Conservation (phyloP, 768 basidiomycete genomes). For the Russula lepida region DNA sequence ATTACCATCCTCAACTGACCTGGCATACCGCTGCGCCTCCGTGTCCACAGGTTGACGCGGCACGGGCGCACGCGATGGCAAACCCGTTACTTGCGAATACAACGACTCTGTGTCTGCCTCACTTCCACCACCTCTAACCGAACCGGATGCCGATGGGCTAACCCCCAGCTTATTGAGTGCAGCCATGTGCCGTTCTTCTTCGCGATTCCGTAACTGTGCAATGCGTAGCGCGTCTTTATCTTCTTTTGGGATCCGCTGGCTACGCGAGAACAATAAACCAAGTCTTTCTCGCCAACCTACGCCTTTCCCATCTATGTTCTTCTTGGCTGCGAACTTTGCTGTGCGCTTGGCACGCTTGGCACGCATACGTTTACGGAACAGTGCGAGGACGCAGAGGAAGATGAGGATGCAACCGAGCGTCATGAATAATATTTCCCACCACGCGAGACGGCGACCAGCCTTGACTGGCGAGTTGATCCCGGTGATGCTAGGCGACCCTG, state of each 20-base stretch:
- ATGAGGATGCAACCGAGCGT: constrained; percentile 73
- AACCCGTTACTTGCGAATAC: constrained; percentile 63
- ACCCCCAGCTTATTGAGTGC: constrained; percentile 27
- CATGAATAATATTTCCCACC: constrained; percentile 88
- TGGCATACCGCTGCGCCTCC: constrained; percentile 54
- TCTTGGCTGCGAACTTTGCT: constrained; percentile 51
- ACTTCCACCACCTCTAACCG: background rate
- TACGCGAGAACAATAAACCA: constrained; percentile 44
- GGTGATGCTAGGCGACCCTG: constrained; percentile 46
- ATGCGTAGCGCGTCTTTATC: constrained; percentile 21
- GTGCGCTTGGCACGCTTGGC: constrained; percentile 63
- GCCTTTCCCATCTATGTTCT: constrained; percentile 39
- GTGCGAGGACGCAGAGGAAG: constrained; percentile 55
- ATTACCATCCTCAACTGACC: constrained; percentile 31
- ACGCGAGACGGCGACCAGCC: constrained; percentile 35
- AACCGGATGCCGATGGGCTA: background rate
- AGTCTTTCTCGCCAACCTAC: constrained; percentile 49
- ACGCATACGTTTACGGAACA: constrained; percentile 62
- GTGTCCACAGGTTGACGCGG: constrained; percentile 63
- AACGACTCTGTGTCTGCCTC: constrained; percentile 42
- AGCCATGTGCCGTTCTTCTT: constrained; percentile 41
- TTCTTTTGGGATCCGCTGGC: constrained; percentile 14
- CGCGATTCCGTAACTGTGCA: constrained; percentile 41
- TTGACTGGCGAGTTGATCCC: constrained; percentile 47
- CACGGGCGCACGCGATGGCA: constrained; percentile 51